Percentiles rank a stretch among this genome's conserved stretches.
Evolutionary conservation across 2,329 filamentous ascomycete species (phyloP).

Genomic region (Cercospora berteroae): DNA sequence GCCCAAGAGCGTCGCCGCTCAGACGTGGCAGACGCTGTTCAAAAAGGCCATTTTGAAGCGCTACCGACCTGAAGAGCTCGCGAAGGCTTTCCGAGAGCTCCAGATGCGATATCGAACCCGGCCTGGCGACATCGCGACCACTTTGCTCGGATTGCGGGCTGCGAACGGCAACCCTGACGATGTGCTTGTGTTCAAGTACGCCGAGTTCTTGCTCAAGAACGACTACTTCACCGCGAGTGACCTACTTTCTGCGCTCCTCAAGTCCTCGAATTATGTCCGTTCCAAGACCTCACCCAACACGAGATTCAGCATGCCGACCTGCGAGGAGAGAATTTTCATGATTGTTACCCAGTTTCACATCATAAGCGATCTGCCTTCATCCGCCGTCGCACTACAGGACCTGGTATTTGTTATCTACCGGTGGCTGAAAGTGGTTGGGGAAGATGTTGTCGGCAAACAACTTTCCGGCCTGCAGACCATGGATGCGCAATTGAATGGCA

Average conservation of each 20-base stretch:
- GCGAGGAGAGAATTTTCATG: constrained; percentile 37
- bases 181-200: constrained; percentile 33
- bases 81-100: constrained; percentile 23
- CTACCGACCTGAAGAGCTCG: constrained; percentile 15
- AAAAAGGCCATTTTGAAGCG: constrained; percentile 22
- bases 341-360: constrained; percentile 32
- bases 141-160: constrained; percentile 29
- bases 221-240: constrained; percentile 30
- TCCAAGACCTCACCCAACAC: constrained; percentile 7
- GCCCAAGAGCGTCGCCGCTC: constrained; percentile 15
- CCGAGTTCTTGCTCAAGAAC: constrained; percentile 28
- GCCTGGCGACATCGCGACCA: constrained; percentile 25
- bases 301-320: constrained; percentile 28
- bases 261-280: constrained; percentile 25
- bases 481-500: constrained; percentile 27
- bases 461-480: constrained; percentile 32
- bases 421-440: constrained; percentile 34
- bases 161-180: constrained; percentile 28
- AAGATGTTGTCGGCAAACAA: constrained; percentile 34
- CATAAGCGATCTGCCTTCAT: constrained; percentile 22
- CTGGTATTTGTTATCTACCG: constrained; percentile 29
- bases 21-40: constrained; percentile 25
- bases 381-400: constrained; percentile 20
- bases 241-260: constrained; percentile 33
- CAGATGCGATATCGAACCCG: constrained; percentile 9